Base-by-base conservation (phyloP, 345 rosid genomes). In the Acer campestre region DNA sequence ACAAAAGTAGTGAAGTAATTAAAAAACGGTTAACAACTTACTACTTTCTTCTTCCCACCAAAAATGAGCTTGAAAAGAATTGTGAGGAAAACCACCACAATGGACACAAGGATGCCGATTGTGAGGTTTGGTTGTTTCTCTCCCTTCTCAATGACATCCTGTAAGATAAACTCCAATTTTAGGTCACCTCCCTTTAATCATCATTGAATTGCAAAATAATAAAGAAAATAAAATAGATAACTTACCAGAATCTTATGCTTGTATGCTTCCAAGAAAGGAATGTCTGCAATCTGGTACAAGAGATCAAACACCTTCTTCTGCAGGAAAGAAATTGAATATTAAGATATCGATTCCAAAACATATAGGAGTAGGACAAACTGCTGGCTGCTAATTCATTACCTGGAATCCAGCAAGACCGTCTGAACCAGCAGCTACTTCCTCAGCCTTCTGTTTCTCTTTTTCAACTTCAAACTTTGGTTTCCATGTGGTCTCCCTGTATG, bases 31-130 rank as follows among this genome's bases (percentile, higher is more conserved):
- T 27, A 44, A 70, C 25, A 14, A 27, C 78, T 61, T 55, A 84
- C 87, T 55, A 84, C 87, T 80, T 80, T 86, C 88, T 91, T 93
- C 88, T 91, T 93, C 48, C 97, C 98, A 44, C 98, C 93, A 22
- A 92, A 89, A 68, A 82, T 8, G 6, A 82, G 12, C 79, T 76
- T 85, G 49, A 72, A 25, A 27, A 85, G 46, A 58, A 85, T 20
- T 0, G 82, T 61, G 42, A 83, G 56, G 70, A 79, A 65, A 17
- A 83, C 85, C 46, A 79, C 83, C 58, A 83, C 78, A 31, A 83
- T 9, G 20, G 85, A 81, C 31, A 83, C 56, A 6, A 86, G 83
- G 22, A 86, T 42, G 27, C 86, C 89, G 55, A 86, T 83, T 6
- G 89, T 86, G 42, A 86, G 80, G 67, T 83, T 83, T 9, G 89